Conservation (phyloP, 345 rosid genomes). For the Microcos paniculata region DNA sequence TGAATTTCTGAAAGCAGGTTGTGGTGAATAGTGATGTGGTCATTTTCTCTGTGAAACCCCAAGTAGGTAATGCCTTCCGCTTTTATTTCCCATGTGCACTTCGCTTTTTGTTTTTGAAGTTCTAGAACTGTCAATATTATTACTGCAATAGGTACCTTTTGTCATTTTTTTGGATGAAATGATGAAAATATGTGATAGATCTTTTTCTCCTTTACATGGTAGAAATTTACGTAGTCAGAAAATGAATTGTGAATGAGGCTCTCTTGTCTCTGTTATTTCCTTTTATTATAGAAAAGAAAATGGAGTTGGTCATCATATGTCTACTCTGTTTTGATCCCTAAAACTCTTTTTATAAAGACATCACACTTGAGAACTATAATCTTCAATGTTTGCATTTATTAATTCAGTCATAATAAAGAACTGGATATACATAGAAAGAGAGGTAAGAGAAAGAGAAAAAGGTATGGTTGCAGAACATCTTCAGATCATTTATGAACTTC, state of each 20-base stretch:
- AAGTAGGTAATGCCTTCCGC: constrained; percentile 52
- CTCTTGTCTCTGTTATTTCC: background rate
- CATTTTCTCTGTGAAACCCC: constrained; percentile 88
- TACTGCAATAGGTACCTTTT: background rate
- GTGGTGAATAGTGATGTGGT: constrained; percentile 78
- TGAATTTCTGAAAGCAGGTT: constrained; percentile 47
- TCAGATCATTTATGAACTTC: background rate
- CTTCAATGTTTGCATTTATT: background rate
- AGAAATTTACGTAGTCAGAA: background rate
- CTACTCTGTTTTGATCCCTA: background rate
- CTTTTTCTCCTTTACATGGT: background rate
- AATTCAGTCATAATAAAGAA: background rate
- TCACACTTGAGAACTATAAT: constrained; percentile 2
- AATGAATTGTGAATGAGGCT: background rate
- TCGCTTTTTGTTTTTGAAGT: background rate
- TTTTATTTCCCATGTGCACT: background rate
- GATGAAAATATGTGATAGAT: background rate
- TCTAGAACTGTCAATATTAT: background rate
- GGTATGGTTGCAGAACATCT: background rate
- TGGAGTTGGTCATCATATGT: background rate
- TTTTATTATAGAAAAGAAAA: background rate
- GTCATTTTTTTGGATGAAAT: background rate
- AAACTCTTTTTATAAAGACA: background rate
- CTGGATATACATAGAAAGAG: background rate
- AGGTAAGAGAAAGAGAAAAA: background rate